phyloP scores from a whole-genome alignment of 2,329 filamentous ascomycete genomes.

The Diaporthe eres region DNA sequence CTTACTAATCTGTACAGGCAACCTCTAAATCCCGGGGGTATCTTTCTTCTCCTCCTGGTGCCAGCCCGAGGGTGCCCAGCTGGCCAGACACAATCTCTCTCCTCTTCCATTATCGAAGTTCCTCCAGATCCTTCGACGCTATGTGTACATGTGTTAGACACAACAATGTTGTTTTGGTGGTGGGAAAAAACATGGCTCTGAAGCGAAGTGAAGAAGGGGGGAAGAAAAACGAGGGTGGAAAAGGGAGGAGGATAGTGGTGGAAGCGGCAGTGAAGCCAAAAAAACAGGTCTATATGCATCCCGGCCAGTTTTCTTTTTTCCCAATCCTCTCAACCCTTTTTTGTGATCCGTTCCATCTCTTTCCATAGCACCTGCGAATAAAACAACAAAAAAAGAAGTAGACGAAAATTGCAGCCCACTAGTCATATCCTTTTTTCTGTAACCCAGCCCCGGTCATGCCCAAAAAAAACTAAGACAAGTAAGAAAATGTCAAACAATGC shows the following conservation, averaged over 20 bases:
- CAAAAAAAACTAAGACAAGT: conserved; percentile 32
- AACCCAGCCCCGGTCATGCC: conserved; percentile 41
- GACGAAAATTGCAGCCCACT: conserved; percentile 28
- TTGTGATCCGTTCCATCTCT: conserved; percentile 39
- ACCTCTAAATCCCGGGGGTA: conserved; percentile 49
- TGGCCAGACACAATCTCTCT: conserved; percentile 40
- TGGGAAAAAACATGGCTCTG: conserved; percentile 31
- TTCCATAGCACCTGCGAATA: conserved; percentile 39
- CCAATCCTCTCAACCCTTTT: conserved; percentile 41
- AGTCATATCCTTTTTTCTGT: conserved; percentile 41
- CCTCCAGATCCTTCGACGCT: conserved; percentile 41
- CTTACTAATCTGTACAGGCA: conserved; percentile 46
- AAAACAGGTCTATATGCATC: conserved; percentile 49
- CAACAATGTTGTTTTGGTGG: conserved; percentile 24
- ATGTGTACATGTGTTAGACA: conserved; percentile 46
- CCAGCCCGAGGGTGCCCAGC: conserved; percentile 49
- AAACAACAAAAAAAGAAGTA: conserved; percentile 33
- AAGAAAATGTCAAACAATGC: conserved; percentile 26
- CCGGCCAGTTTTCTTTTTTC: conserved; percentile 46
- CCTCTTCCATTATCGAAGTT: conserved; percentile 34
- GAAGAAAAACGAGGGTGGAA: conserved; percentile 32
- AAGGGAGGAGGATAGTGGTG: conserved; percentile 33
- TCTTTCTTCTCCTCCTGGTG: conserved; percentile 50
- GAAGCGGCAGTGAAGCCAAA: conserved; percentile 41
- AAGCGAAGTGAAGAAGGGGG: conserved; percentile 39